A percentile compares a stretch with the other conserved stretches of the same genome.
phyloP scores from a whole-genome alignment of 306 rosid species.

The Albizia julibrissin region DNA sequence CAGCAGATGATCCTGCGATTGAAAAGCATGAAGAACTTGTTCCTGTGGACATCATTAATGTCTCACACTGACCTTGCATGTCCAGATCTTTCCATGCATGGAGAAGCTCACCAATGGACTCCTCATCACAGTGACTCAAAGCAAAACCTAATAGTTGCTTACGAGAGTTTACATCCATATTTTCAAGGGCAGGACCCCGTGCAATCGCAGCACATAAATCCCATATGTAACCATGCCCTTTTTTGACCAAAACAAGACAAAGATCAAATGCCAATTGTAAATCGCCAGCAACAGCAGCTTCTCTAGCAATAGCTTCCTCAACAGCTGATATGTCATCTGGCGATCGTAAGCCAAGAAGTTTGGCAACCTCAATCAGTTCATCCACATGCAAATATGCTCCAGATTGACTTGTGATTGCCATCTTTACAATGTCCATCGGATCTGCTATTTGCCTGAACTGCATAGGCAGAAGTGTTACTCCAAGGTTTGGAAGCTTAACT shows the following conservation, averaged over 20 bases:
- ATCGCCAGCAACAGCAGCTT: conserved; percentile 99
- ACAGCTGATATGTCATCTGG: conserved; percentile 75
- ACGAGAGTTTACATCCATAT: conserved; percentile 85
- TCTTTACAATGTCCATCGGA: conserved; percentile 88
- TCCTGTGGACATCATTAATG: conserved; percentile 58
- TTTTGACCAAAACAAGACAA: conserved; percentile 83
- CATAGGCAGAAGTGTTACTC: conserved; percentile 95
- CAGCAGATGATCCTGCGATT: conserved; percentile 55
- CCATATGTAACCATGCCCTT: conserved; percentile 93
- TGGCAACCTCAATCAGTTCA: conserved; percentile 89
- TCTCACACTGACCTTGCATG: conserved; percentile 91
- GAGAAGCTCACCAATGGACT: conserved; percentile 89
- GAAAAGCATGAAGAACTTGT: conserved; percentile 56
- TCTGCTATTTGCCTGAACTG: conserved; percentile 92
- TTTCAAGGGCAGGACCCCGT: conserved; percentile 98
- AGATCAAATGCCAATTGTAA: conserved; percentile 96
- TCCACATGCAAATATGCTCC: conserved; percentile 98
- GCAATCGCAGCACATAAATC: conserved; percentile 99
- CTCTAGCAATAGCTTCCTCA: conserved; percentile 98
- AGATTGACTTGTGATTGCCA: conserved; percentile 79
- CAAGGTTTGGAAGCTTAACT: conserved; percentile 85
- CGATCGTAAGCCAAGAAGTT: conserved; percentile 86
- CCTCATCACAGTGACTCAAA: conserved; percentile 92
- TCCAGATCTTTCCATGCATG: conserved; percentile 95
- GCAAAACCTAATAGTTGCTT: conserved; percentile 92